These are phyloP conservation scores for Yarrowia deformans DNA, from an alignment of 805 yeast genomes.

Conservation along the genomic window DNA sequence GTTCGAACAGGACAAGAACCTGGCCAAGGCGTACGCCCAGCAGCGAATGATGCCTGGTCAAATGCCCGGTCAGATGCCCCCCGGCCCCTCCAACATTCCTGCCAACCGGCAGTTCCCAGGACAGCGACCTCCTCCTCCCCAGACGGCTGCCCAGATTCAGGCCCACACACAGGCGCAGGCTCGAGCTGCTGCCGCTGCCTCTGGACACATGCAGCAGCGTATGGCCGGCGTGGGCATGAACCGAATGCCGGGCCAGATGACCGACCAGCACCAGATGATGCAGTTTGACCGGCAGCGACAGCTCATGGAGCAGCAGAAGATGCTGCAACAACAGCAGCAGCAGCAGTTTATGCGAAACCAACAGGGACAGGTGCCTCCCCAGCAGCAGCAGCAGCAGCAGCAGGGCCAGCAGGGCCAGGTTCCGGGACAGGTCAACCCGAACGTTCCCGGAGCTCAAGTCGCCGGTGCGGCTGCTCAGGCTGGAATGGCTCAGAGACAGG, in stretches of 20 bases:
- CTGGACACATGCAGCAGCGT: slow-evolving; percentile 39
- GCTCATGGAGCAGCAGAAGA: slow-evolving; percentile 49
- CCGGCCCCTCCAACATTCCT: slow-evolving; percentile 27
- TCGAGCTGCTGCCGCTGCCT: slow-evolving; percentile 37
- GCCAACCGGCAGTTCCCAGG: slow-evolving; percentile 36
- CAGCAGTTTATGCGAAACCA: slow-evolving; percentile 35
- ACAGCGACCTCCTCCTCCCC: slow-evolving; percentile 28
- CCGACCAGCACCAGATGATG: slow-evolving; percentile 47
- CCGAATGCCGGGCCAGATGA: slow-evolving; percentile 41
- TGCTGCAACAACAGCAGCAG: slow-evolving; percentile 43
- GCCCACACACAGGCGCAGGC: slow-evolving; percentile 36
- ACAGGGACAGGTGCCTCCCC: slow-evolving; percentile 23
- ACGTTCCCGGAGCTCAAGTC: slow-evolving; percentile 10
- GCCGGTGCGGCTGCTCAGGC: slow-evolving; percentile 7
- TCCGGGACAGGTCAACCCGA: slow-evolving; percentile 35
- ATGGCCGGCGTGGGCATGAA: slow-evolving; percentile 46
- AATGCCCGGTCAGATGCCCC: slow-evolving; percentile 26
- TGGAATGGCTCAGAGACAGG: slow-evolving; percentile 5
- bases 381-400: slow-evolving; percentile 39
- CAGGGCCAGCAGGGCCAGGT: slow-evolving; percentile 26
- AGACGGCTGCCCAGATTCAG: slow-evolving; percentile 44
- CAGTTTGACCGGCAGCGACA: slow-evolving; percentile 47
- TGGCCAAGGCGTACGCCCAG: slow-evolving; percentile 63
- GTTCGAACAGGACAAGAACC: slow-evolving; percentile 82
- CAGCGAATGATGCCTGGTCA: slow-evolving; percentile 42